phyloP scores from a whole-genome alignment of 83 land plant species.

The Thuja plicata region DNA sequence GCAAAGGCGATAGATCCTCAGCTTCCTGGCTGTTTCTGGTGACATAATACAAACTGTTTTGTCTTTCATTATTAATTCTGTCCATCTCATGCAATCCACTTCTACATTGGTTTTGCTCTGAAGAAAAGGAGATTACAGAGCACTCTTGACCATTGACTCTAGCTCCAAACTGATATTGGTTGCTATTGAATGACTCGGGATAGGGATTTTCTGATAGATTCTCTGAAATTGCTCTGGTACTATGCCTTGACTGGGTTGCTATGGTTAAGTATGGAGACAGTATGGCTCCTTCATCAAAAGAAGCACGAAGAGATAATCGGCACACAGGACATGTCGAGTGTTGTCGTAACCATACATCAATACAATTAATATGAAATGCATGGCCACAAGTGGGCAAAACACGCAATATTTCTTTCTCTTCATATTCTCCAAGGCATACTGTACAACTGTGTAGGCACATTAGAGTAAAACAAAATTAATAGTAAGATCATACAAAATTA shows the following conservation, averaged over 20 bases:
- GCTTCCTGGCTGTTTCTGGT: neutral
- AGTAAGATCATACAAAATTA: neutral
- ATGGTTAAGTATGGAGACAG: constrained; percentile 44
- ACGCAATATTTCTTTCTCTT: constrained; percentile 51
- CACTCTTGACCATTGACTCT: neutral
- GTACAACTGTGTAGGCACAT: constrained; percentile 47
- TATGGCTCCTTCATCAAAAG: constrained; percentile 39
- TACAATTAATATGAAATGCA: constrained; percentile 60
- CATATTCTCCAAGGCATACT: constrained; percentile 66
- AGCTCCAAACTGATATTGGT: neutral
- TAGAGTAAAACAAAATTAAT: neutral
- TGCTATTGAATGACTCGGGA: neutral
- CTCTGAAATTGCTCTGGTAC: constrained; percentile 3
- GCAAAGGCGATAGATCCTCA: neutral
- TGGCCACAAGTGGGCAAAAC: constrained; percentile 70
- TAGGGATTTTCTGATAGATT: neutral
- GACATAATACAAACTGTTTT: neutral
- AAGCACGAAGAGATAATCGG: constrained; percentile 50
- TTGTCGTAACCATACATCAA: constrained; percentile 70
- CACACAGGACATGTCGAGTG: constrained; percentile 80
- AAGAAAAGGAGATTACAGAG: constrained; percentile 3
- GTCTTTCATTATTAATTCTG: neutral
- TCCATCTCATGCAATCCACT: neutral
- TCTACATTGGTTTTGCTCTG: neutral
- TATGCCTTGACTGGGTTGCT: constrained; percentile 22